Evolutionary conservation across 805 yeast species (phyloP).

Genomic region (Candida ficus): DNA sequence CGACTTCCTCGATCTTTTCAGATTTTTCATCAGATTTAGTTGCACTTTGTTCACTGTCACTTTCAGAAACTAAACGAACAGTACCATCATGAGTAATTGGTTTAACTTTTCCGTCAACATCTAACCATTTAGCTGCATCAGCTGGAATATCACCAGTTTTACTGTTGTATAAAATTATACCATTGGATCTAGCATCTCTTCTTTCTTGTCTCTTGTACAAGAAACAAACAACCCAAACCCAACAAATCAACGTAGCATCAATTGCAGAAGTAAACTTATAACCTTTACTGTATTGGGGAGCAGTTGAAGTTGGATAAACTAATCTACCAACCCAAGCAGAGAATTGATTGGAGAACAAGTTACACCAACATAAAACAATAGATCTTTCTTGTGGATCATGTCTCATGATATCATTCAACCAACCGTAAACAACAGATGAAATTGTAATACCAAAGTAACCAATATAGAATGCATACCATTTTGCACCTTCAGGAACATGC

Average conservation of each 20-base stretch:
- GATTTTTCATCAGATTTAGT: too few species aligned
- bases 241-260: slow-evolving; percentile 17
- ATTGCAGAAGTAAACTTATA: slow-evolving; percentile 31
- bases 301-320: slow-evolving; percentile 36
- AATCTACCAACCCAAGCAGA: slow-evolving; percentile 42
- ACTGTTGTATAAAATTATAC: slow-evolving; percentile 31
- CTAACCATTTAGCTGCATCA: slow-evolving; percentile 4
- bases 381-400: slow-evolving; percentile 49
- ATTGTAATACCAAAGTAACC: slow-evolving; percentile 3
- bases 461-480: slow-evolving; percentile 49
- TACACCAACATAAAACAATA: slow-evolving; percentile 35
- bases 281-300: slow-evolving; percentile 52
- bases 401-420: slow-evolving; percentile 55
- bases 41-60: too few species aligned
- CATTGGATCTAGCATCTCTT: slow-evolving; percentile 31
- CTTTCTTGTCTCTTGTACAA: slow-evolving; percentile 35
- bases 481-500: slow-evolving; percentile 44
- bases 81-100: too few species aligned
- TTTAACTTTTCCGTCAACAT: background rate
- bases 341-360: slow-evolving; percentile 47
- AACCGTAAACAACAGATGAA: slow-evolving; percentile 33
- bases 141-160: slow-evolving; percentile 17
- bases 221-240: slow-evolving; percentile 11
- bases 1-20: too few species aligned
- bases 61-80: too few species aligned